Conservation (phyloP, 2,329 filamentous ascomycete species). For the Dactylonectria macrodidyma region DNA sequence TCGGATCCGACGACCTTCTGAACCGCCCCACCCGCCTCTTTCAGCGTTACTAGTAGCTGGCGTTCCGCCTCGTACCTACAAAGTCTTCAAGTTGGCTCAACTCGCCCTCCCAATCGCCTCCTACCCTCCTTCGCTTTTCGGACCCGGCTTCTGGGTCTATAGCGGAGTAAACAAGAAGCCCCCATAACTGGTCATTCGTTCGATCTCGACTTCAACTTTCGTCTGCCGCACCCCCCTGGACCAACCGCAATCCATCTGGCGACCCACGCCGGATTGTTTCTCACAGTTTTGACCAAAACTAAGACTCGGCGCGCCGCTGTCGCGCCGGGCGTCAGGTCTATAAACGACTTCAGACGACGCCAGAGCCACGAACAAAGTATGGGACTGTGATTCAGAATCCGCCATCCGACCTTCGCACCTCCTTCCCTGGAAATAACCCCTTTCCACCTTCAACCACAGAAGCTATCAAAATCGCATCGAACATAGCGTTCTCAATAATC, state of each 20-base stretch:
- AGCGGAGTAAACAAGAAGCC: constrained; percentile 97
- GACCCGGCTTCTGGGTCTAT: constrained; percentile 94
- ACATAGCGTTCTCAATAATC: constrained; percentile 13
- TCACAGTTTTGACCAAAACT: constrained; percentile 49
- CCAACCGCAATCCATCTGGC: constrained; percentile 38
- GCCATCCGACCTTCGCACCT: constrained; percentile 36
- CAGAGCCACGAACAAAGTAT: constrained; percentile 46
- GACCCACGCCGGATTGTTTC: constrained; percentile 40
- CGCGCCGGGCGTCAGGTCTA: constrained; percentile 54
- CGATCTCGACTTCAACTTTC: constrained; percentile 23
- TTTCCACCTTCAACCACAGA: constrained; percentile 27
- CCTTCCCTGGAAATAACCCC: constrained; percentile 30
- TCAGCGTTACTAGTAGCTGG: constrained; percentile 35
- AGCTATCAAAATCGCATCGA: constrained; percentile 18
- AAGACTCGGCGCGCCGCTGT: constrained; percentile 55
- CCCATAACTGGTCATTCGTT: constrained; percentile 79
- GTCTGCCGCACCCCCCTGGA: constrained; percentile 23
- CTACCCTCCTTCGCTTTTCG: constrained; percentile 86
- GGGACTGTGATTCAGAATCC: constrained; percentile 51
- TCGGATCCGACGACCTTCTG: constrained; percentile 14
- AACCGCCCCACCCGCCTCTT: constrained; percentile 25
- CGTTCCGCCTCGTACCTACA: constrained; percentile 46
- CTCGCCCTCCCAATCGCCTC: constrained; percentile 78
- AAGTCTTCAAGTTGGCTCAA: constrained; percentile 95
- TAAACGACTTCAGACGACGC: constrained; percentile 38